Conservation (phyloP, 2,329 filamentous ascomycete genomes). For the Coleophoma cylindrospora region DNA sequence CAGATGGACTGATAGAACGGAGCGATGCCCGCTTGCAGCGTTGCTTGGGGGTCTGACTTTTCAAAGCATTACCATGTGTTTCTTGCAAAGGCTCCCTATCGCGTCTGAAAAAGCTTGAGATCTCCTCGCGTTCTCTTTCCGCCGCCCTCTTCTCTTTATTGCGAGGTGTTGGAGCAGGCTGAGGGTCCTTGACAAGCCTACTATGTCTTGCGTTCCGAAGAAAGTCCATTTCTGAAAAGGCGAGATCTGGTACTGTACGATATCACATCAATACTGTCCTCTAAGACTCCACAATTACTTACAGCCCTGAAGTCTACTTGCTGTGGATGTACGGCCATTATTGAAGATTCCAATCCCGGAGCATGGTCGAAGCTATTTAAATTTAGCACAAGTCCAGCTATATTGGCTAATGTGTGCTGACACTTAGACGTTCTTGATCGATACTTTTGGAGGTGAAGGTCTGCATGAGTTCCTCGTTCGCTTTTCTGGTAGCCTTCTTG, state of each 20-base stretch:
- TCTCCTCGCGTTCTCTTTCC: slow-evolving; percentile 16
- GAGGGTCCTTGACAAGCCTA: slow-evolving; percentile 21
- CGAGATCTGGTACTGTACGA: slow-evolving; percentile 43
- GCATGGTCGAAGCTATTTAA: slow-evolving; percentile 29
- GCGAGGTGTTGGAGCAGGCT: slow-evolving; percentile 16
- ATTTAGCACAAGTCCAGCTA: slow-evolving; percentile 6
- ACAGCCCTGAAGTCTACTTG: slow-evolving; percentile 30
- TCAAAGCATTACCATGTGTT: slow-evolving; percentile 2
- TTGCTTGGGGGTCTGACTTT: not conserved
- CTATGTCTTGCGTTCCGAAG: slow-evolving; percentile 24
- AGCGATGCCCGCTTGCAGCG: slow-evolving; percentile 1
- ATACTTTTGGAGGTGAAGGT: slow-evolving; percentile 53
- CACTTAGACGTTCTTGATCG: slow-evolving; percentile 45
- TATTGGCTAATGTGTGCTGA: slow-evolving; percentile 23
- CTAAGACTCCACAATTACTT: slow-evolving; percentile 15
- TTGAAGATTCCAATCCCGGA: slow-evolving; percentile 38
- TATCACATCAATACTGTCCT: not conserved
- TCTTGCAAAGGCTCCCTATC: slow-evolving; percentile 11
- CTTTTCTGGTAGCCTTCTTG: slow-evolving; percentile 16
- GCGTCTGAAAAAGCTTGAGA: slow-evolving; percentile 22
- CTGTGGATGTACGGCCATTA: slow-evolving; percentile 34
- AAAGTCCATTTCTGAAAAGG: slow-evolving; percentile 47
- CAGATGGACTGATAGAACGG: not conserved
- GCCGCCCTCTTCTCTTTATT: slow-evolving; percentile 17
- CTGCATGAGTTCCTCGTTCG: slow-evolving; percentile 41